Percentiles rank a stretch among this genome's conserved stretches.
phyloP scores from a whole-genome alignment of 2,329 filamentous ascomycete species.

The Coleophoma eucalyptorum region DNA sequence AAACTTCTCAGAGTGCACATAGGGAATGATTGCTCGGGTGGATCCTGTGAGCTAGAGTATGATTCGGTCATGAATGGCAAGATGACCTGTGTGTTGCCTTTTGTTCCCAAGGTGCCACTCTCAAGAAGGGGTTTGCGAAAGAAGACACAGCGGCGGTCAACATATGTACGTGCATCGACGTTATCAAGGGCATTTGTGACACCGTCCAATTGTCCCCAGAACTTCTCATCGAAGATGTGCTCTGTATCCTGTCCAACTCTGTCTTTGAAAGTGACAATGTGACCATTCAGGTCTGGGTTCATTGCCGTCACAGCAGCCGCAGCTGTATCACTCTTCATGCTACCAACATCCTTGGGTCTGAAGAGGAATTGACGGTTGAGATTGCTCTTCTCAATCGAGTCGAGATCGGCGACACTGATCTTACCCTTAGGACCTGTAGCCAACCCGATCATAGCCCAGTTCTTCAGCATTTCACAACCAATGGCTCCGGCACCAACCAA shows the following conservation, averaged over 20 bases:
- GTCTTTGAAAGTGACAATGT: conserved; percentile 83
- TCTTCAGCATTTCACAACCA: conserved; percentile 98
- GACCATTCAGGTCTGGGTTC: conserved; percentile 88
- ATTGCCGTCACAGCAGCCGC: conserved; percentile 86
- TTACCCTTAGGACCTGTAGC: conserved; percentile 83
- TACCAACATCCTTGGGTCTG: conserved; percentile 86
- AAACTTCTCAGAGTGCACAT: conserved; percentile 98
- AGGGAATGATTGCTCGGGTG: conserved; percentile 96
- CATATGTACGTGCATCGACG: conserved; percentile 93
- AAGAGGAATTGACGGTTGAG: conserved; percentile 97
- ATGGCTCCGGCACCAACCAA: conserved; percentile 95
- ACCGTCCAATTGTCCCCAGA: conserved; percentile 83
- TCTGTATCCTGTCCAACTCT: conserved; percentile 91
- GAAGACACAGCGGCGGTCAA: conserved; percentile 94
- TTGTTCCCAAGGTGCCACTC: conserved; percentile 96
- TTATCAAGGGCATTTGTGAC: conserved; percentile 98
- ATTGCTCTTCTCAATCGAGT: conserved; percentile 98
- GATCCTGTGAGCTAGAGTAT: conserved; percentile 95
- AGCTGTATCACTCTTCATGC: conserved; percentile 94
- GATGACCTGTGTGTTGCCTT: conserved; percentile 97
- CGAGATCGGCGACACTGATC: conserved; percentile 94
- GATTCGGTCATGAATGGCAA: conserved; percentile 90
- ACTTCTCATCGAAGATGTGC: conserved; percentile 87
- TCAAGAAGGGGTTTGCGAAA: conserved; percentile 96
- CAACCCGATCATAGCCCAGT: conserved; percentile 98